Evolutionary conservation across 176 grass and related monocot genomes (phyloP).

Genomic region (Neostapfia colusana): DNA sequence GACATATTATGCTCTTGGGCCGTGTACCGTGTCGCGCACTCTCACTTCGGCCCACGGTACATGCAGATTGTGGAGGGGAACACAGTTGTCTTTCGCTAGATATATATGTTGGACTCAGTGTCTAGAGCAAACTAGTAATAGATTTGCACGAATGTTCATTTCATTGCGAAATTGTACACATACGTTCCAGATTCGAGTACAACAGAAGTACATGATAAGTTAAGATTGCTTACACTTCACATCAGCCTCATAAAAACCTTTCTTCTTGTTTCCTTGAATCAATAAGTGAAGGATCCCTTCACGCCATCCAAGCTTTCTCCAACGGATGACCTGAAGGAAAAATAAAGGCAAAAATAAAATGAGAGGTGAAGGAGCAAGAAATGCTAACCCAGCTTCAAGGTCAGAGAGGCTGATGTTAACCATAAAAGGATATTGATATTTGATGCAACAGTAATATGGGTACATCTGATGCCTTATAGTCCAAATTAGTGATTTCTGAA

Average conservation of each 20-base stretch:
- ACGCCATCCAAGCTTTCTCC: slow-evolving; percentile 83
- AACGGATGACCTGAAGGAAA: slow-evolving; percentile 52
- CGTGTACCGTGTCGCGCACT: too few relatives aligned
- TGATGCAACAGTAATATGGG: not conserved
- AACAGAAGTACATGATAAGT: slow-evolving; percentile 14
- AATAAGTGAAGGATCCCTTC: slow-evolving; percentile 68
- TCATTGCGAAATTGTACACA: not conserved
- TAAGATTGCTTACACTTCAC: slow-evolving; percentile 8
- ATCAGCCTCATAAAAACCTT: not conserved
- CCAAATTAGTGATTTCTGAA: not conserved
- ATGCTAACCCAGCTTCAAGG: slow-evolving; percentile 9
- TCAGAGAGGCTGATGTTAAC: not conserved
- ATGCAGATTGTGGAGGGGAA: too few relatives aligned
- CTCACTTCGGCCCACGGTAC: too few relatives aligned
- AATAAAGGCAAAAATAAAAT: not conserved
- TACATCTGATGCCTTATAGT: not conserved
- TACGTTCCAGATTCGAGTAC: not conserved
- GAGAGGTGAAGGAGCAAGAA: not conserved
- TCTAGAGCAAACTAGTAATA: not conserved
- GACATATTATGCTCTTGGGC: too few relatives aligned
- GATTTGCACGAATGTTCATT: not conserved
- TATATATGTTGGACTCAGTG: too few relatives aligned
- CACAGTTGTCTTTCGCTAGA: too few relatives aligned
- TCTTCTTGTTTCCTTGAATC: slow-evolving; percentile 22
- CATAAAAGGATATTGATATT: not conserved